Base-by-base conservation (phyloP, 2,329 filamentous ascomycete genomes). In the Hypomyces rosellus region DNA sequence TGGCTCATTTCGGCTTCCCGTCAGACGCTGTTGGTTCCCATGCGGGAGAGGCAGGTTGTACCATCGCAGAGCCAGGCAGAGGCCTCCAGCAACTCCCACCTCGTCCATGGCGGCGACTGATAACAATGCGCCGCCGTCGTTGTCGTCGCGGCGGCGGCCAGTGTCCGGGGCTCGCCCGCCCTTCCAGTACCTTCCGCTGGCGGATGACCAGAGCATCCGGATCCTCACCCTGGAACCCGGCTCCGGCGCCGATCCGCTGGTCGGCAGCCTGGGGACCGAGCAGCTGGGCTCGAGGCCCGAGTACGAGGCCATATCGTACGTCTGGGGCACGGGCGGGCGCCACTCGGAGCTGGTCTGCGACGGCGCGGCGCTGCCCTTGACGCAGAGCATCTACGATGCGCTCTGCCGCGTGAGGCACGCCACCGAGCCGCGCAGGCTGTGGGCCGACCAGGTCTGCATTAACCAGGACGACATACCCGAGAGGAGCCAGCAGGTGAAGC, bases 401-500 rank as follows among this genome's bases (percentile, higher is more conserved):
- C 56, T 69, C 20, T 51, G 46, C 14, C 60, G 65, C 3, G 48
- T 68, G 51, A 57, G 66, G 42, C 55, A 57, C 37, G 40, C 57
- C 15, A 57, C 42, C 20, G 34, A 22, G 37, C 16, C 50, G 5
- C 60, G 65, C 3, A 55, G 66, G 30, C 57, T 71, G 6, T 71
- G 69, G 69, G 64, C 69, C 3, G 69, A 71, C 36, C 68, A 71
- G 55, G 57, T 71, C 39, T 72, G 69, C 55, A 70, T 72, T 49
- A 69, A 72, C 49, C 69, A 71, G 51, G 59, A 60, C 3, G 63
- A 71, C 41, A 55, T 65, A 14, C 53, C 50, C 3, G 69, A 71
- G 53, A 61, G 67, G 38, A 63, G 62, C 45, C 57, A 57, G 5
- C 68, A 72, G 59, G 67, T 72, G n/a, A 56, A 56, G 33, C 50